These are phyloP conservation scores for Rhizoclosmatium globosum DNA, from an alignment of 192 early-diverging fungal species.

Conservation along the genomic window DNA sequence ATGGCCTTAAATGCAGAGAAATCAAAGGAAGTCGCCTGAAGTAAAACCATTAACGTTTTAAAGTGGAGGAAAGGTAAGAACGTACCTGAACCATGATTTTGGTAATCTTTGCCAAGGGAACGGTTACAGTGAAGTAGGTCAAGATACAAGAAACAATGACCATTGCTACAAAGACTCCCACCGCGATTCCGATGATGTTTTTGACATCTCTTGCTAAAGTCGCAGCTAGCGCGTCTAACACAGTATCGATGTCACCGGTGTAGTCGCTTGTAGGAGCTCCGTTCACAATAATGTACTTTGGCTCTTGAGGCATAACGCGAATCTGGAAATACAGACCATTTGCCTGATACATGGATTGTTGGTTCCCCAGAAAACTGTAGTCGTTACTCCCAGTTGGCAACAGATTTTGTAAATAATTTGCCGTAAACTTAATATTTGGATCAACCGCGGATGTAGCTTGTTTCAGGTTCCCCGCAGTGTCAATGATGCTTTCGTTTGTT, in stretches of 20 bases:
- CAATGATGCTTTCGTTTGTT: constrained; percentile 9
- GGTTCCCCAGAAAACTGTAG: neutral
- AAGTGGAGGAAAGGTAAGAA: neutral
- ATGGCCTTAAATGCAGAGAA: neutral
- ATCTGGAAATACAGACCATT: neutral
- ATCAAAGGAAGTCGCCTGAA: neutral
- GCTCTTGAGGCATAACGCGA: neutral
- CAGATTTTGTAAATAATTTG: neutral
- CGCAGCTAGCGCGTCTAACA: neutral
- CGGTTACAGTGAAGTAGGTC: neutral
- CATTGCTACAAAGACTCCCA: neutral
- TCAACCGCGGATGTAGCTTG: neutral
- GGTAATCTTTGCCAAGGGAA: neutral
- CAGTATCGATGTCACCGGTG: neutral
- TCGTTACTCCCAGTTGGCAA: neutral
- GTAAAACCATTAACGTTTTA: neutral
- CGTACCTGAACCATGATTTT: neutral
- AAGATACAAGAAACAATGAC: neutral
- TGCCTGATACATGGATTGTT: neutral
- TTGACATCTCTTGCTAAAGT: neutral
- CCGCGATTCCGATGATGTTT: neutral
- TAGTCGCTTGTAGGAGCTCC: constrained; percentile 3
- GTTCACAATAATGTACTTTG: neutral
- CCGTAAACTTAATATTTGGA: neutral
- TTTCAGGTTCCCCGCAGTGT: neutral